Base-by-base conservation (phyloP, 1,284 basidiomycete genomes). In the Coniferiporia weirii region DNA sequence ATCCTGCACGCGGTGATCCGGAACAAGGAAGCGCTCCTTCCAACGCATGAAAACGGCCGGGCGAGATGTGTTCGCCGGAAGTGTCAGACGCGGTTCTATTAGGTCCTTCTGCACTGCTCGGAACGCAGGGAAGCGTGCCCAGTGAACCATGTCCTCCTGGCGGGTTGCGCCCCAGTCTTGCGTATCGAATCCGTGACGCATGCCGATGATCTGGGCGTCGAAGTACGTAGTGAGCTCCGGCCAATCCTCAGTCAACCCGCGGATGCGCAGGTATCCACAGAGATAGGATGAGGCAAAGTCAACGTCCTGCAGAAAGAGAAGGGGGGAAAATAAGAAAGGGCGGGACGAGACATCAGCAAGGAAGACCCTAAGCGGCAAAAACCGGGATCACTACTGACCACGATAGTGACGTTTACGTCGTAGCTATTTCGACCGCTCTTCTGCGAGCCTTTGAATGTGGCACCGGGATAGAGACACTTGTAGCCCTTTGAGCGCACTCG, bases 11-110 rank as follows among this genome's bases (percentile, higher is more conserved):
- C 87, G 83, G 73, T 96, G 93, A 71, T 96, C 92, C 8, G 95
- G 95, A 12, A 98, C 93, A 60, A 98, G 76, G 72, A 98, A 98
- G 67, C 88, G 82, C 74, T 98, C 95, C 75, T 98, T 98, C 91
- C 95, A 97, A 61, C 95, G 80, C 89, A 98, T 94, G 71, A 98
- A 98, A 27, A 91, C 84, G 19, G 85, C 86, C 4, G 86, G 85
- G 47, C 85, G 80, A 67, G 87, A 85, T 27, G 83, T 78, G 64
- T 89, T 57, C 12, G 75, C 89, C 61, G 84, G 78, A 68, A 94
- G 85, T 27, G 88, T 89, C 71, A 91, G 69, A 63, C 86, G 81
- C 0, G 91, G 89, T 65, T 83, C 80, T 68, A 86, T 81, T 64
- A 93, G 79, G 65, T 95, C 83, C 67, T 82, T 76, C 73, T 83